Conservation (phyloP, 176 grass and related monocot species). For the Leersia perrieri region DNA sequence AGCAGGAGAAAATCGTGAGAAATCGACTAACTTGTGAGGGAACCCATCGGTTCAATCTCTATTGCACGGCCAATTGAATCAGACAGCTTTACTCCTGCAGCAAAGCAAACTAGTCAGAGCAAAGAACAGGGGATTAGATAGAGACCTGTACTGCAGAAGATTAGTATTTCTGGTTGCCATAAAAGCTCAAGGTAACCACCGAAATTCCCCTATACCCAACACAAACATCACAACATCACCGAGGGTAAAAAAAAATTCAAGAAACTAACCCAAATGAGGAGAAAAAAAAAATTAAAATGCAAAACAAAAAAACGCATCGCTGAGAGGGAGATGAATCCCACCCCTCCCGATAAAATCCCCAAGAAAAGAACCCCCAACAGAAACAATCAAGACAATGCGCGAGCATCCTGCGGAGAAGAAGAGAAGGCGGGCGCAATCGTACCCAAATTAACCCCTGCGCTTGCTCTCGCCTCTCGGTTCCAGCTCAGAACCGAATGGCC, state of each 20-base stretch:
- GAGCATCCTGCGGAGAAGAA: neutral
- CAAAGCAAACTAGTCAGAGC: neutral
- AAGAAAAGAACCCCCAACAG: neutral
- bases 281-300: neutral
- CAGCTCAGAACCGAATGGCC: no score
- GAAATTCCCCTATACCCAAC: neutral
- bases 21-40: constrained; percentile 36
- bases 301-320: neutral
- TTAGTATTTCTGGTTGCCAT: neutral
- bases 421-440: neutral
- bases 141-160: neutral
- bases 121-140: neutral
- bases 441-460: neutral
- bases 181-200: neutral
- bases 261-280: neutral
- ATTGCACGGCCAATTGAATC: neutral
- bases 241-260: no score
- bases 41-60: constrained; percentile 34
- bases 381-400: neutral
- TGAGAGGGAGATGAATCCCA: no score
- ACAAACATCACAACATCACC: constrained; percentile 2
- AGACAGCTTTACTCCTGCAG: neutral
- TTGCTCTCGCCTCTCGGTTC: no score
- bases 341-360: neutral
- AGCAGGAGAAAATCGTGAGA: neutral